Conservation (phyloP, 2,329 filamentous ascomycete genomes). For the Fusarium ambrosium region DNA sequence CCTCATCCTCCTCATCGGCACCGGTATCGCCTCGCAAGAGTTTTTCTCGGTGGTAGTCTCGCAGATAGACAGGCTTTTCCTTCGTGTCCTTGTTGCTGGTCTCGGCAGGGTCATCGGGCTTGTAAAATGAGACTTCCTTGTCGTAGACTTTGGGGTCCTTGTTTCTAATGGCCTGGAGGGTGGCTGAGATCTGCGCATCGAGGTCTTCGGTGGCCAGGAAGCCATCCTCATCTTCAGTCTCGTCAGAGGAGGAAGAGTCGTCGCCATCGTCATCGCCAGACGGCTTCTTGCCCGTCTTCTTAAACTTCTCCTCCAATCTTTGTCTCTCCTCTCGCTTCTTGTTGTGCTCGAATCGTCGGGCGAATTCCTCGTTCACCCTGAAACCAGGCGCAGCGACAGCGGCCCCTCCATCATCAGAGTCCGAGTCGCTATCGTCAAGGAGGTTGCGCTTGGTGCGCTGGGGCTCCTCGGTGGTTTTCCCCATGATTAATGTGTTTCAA, state of each 20-base stretch:
- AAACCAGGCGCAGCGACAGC: slow-evolving; percentile 64
- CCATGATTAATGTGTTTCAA: slow-evolving; percentile 20
- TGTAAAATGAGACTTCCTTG: slow-evolving; percentile 82
- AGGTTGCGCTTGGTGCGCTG: slow-evolving; percentile 62
- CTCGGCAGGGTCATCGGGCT: slow-evolving; percentile 64
- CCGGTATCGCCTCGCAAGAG: slow-evolving; percentile 79
- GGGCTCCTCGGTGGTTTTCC: slow-evolving; percentile 45
- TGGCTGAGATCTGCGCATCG: slow-evolving; percentile 89
- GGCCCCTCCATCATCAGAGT: slow-evolving; percentile 60
- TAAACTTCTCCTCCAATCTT: slow-evolving; percentile 87
- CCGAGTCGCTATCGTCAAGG: slow-evolving; percentile 69
- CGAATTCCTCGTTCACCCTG: slow-evolving; percentile 92
- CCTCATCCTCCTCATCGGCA: slow-evolving; percentile 69
- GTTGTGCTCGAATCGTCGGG: slow-evolving; percentile 92
- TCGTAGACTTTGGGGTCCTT: slow-evolving; percentile 96
- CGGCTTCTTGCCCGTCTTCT: slow-evolving; percentile 56
- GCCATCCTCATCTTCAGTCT: slow-evolving; percentile 91
- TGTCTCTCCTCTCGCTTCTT: slow-evolving; percentile 94
- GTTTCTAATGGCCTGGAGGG: slow-evolving; percentile 85
- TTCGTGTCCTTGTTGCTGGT: slow-evolving; percentile 65
- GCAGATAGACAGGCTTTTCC: slow-evolving; percentile 87
- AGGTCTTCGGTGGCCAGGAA: slow-evolving; percentile 87
- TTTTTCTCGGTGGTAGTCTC: slow-evolving; percentile 93
- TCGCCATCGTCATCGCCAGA: slow-evolving; percentile 62
- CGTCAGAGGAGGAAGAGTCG: slow-evolving; percentile 78